Evolutionary conservation across 2,329 filamentous ascomycete genomes (phyloP), one percentile per base, ranked within the genome.

Genomic region (Penicillium janthinellum): DNA sequence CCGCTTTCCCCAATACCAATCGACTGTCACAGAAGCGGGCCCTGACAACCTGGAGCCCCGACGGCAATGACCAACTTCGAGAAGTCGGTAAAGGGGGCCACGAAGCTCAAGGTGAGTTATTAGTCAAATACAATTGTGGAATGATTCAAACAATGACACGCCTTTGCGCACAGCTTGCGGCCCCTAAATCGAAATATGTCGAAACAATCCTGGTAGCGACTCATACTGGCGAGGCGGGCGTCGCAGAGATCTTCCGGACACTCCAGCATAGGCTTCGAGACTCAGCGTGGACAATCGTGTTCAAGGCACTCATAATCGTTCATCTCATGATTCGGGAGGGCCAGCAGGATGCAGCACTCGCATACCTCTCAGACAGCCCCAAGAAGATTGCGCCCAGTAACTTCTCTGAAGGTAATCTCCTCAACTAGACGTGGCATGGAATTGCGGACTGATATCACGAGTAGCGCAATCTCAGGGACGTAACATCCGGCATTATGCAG

Each of bases 201-300:
- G 95, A 99, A 78, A 92, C 97, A 75, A 97, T 99, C 73, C 86
- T 99, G 58, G 85, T 97, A 67, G 94, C 95, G 64, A 99, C 95
- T 39, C 92, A 97, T 79, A 90, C 92, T 22, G 95, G 93, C 68
- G 95, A 99, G 79, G 90, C 91, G 56, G 95, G 94, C 67, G 92
- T 99, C 61, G 94, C 89, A 61, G 95, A 99, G 80, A 91, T 99
- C 72, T 98, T 99, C 77, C 89, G 95, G 62, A 91, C 92, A 44
- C 82, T 99, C 56, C 92, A 96, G 74, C 87, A 92, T 75, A 88
- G 95, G 54, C 79, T 99, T 67, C 89, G 92, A 74, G 95, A 99
- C 76, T 94, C 94, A 67, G 96, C 95, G 83, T 99, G 95, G 95
- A 99, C 95, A n/a, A 92, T 98, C 59, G 94, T 96, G 65, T 96